Percentiles rank a stretch among this genome's conserved stretches.
phyloP scores from a whole-genome alignment of 129 eudicot genomes.

The Oenanthe sinensis region DNA sequence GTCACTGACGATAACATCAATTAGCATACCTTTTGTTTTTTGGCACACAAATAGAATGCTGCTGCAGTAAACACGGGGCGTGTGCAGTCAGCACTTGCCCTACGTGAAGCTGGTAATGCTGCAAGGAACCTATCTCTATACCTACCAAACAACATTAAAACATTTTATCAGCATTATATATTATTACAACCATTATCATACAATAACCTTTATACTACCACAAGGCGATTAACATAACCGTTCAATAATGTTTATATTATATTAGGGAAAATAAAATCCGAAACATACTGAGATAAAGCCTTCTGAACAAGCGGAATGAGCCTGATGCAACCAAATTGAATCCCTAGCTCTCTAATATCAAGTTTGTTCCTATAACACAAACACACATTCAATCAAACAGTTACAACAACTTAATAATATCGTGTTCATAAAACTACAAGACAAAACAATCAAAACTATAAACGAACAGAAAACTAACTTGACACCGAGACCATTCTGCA shows the following conservation, averaged over 20 bases:
- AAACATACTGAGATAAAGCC: constrained; percentile 58
- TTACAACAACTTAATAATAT: neutral
- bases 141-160: constrained; percentile 21
- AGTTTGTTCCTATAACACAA: constrained; percentile 53
- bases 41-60: constrained; percentile 87
- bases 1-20: neutral
- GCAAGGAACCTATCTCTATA: constrained; percentile 75
- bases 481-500: constrained; percentile 82
- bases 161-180: neutral
- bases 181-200: neutral
- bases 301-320: constrained; percentile 76
- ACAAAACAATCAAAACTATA: neutral
- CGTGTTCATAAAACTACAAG: neutral
- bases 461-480: constrained; percentile 39
- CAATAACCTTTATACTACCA: neutral
- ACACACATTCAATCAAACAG: neutral
- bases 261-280: neutral
- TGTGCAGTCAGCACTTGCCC: constrained; percentile 60
- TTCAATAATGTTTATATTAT: too few species aligned
- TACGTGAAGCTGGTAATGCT: constrained; percentile 71
- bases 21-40: constrained; percentile 57
- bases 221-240: neutral
- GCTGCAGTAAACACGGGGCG: constrained; percentile 84
- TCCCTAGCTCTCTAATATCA: constrained; percentile 75
- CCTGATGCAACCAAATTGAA: constrained; percentile 90